Evolutionary conservation across 2,329 filamentous ascomycete genomes (phyloP), one percentile per base, ranked within the genome.

Genomic region (Daldinia eschscholtzii): DNA sequence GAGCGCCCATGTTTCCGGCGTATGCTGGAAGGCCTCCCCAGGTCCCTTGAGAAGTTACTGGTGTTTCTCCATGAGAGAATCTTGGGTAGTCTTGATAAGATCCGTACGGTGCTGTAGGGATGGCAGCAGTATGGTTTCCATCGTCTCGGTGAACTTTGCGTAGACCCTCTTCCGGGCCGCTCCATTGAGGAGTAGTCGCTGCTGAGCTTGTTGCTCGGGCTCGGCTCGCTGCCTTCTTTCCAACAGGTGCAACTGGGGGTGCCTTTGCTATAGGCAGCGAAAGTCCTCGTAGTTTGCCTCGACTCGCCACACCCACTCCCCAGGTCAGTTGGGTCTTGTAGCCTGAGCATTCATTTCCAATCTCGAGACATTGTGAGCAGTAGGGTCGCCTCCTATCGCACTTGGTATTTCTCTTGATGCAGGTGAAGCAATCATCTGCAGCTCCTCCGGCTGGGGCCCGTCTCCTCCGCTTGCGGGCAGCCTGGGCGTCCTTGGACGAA

Each of bases 241-340:
- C 76, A 63, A 83, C 80, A 57, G 80, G 82, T 48, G 83, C 79
- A 73, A 88, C 86, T 0, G 87, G 87, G 23, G 87, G 85, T 9
- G 87, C 81, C 78, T 89, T 89, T 63, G 88, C 89, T 70, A 91
- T 86, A 65, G 89, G 89, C 65, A 97, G 84, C 64, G 94, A 94
- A 73, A 98, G 85, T 42, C 95, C 95, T 70, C 95, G 89, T 71
- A 98, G 89, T 84, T 98, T 98, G 78, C 95, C 95, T 76, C 95
- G 91, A 81, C 94, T 98, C 64, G 95, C 95, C 66, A 98, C 95
- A 58, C 95, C 95, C 55, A 98, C 93, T 46, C 94, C 94, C 95
- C 95, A 98, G 53, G 95, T 98, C 81, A 98, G 86, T 75, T 95
- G 94, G 15, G 95, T 98, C 83, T 97, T 97, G 85, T 98, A 98